Evolutionary conservation across 352 stramenopile genomes (phyloP).

Genomic region (Globisporangium ultimum): DNA sequence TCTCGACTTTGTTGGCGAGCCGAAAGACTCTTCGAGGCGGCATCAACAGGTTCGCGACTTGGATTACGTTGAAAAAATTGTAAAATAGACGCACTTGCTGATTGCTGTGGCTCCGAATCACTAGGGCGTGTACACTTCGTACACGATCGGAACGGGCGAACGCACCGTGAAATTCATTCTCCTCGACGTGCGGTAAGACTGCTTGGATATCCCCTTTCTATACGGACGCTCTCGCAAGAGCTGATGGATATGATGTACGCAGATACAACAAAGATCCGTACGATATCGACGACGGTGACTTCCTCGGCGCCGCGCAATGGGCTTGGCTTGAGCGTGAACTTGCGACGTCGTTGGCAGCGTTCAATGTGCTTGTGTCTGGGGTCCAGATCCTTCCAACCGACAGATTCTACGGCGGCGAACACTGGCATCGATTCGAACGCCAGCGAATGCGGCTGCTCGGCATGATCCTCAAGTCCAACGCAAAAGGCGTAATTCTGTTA

Average conservation of each 20-base stretch:
- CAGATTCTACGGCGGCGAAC: slow-evolving; percentile 75
- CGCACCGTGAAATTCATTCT: slow-evolving; percentile 81
- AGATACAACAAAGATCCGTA: slow-evolving; percentile 84
- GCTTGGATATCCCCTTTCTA: too few relatives aligned
- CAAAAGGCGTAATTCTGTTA: slow-evolving; percentile 84
- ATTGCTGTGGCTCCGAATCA: too few relatives aligned
- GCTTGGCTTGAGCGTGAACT: slow-evolving; percentile 80
- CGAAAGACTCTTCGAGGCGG: slow-evolving; percentile 59
- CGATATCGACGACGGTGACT: slow-evolving; percentile 42
- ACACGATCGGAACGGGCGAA: slow-evolving; percentile 54
- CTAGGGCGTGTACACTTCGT: slow-evolving; percentile 78
- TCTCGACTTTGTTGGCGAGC: slow-evolving; percentile 78
- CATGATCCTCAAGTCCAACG: slow-evolving; percentile 73
- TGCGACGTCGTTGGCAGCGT: slow-evolving; percentile 70
- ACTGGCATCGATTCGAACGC: slow-evolving; percentile 85
- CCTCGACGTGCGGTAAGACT: slow-evolving; percentile 62
- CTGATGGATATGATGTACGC: background rate
- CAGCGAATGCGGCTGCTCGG: slow-evolving; percentile 79
- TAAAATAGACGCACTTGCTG: too few relatives aligned
- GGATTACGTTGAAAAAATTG: background rate
- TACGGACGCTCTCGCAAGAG: background rate
- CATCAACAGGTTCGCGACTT: slow-evolving; percentile 45
- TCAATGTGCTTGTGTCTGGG: slow-evolving; percentile 93
- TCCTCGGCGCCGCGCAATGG: slow-evolving; percentile 80
- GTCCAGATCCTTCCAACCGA: slow-evolving; percentile 86